phyloP scores from a whole-genome alignment of 2,329 filamentous ascomycete species.

The Hymenoscyphus infarciens region DNA sequence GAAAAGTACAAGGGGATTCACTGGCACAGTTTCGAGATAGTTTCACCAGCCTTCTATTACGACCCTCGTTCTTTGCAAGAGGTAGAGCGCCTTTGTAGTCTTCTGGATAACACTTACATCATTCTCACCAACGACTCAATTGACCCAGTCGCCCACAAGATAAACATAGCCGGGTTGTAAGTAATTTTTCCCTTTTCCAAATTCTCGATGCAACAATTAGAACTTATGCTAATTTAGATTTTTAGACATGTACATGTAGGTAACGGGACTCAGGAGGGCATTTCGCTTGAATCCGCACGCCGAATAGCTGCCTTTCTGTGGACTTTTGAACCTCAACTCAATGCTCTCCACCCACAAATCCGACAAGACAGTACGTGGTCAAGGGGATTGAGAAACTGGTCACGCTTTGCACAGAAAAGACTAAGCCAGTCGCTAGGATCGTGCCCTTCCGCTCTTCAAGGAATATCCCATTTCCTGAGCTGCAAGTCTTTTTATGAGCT shows the following conservation, averaged over 20 bases:
- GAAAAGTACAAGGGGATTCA: neutral
- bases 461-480: conserved; percentile 5
- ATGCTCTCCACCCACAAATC: conserved; percentile 27
- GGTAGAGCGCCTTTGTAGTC: too few species aligned
- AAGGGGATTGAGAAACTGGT: conserved; percentile 6
- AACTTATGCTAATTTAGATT: too few species aligned
- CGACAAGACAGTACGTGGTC: neutral
- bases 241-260: conserved; percentile 35
- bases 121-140: too few species aligned
- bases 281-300: conserved; percentile 25
- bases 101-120: too few species aligned
- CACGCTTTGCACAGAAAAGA: conserved; percentile 6
- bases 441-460: conserved; percentile 4
- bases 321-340: conserved; percentile 32
- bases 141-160: too few species aligned
- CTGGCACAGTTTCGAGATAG: neutral
- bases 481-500: neutral
- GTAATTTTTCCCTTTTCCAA: too few species aligned
- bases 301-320: conserved; percentile 30
- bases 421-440: neutral
- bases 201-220: too few species aligned
- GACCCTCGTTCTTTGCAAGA: too few species aligned
- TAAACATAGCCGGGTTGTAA: neutral
- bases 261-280: conserved; percentile 21
- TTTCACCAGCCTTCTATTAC: too few species aligned